These are phyloP conservation scores for Oryza australiensis DNA, from an alignment of 176 grass and related monocot species.

Conservation along the genomic window DNA sequence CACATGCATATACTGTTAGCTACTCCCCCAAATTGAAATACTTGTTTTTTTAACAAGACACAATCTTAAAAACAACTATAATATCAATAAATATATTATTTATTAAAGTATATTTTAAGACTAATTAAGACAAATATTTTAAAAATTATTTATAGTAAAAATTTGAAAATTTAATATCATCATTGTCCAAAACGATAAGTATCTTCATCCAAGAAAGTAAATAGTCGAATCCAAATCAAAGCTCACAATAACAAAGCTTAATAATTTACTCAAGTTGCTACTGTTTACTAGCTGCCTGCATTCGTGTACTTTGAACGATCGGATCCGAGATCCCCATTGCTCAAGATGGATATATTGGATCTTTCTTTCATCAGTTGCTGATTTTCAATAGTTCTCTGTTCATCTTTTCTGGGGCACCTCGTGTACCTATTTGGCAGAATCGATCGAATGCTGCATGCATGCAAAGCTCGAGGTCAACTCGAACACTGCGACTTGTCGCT, in stretches of 20 bases:
- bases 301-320: background rate
- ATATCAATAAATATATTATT: too few relatives aligned
- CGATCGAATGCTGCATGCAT: background rate
- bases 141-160: too few relatives aligned
- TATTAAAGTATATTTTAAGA: too few relatives aligned
- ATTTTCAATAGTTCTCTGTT: background rate
- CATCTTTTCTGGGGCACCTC: background rate
- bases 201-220: too few relatives aligned
- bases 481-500: background rate
- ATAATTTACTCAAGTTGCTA: background rate
- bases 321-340: background rate
- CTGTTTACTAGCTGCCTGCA: background rate
- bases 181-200: too few relatives aligned
- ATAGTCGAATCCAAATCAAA: background rate
- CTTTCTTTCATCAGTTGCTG: background rate
- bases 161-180: too few relatives aligned
- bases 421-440: slow-evolving; percentile 10
- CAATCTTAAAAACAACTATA: too few relatives aligned
- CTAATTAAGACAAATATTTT: too few relatives aligned
- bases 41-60: too few relatives aligned
- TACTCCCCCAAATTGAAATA: too few relatives aligned
- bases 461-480: slow-evolving; percentile 14
- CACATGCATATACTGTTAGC: too few relatives aligned
- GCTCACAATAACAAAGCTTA: background rate
- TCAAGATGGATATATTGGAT: background rate